Conservation (phyloP, 345 rosid genomes). For the Angophora floribunda region DNA sequence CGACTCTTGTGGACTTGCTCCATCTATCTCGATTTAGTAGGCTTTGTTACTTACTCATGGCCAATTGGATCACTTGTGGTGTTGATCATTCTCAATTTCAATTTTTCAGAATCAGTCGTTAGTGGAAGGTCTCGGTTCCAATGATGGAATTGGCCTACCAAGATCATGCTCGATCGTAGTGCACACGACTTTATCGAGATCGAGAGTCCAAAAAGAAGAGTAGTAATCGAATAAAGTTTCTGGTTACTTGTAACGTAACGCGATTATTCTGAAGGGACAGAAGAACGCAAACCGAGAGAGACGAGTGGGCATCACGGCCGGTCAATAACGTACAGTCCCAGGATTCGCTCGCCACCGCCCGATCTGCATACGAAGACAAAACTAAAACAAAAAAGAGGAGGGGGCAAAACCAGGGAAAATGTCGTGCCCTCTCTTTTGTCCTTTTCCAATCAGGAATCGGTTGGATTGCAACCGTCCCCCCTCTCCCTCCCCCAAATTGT, state of each 20-base stretch:
- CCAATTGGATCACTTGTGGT: too few species aligned
- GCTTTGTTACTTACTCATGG: too few species aligned
- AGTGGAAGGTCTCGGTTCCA: too few species aligned
- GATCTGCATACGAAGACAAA: background rate
- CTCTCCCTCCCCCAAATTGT: background rate
- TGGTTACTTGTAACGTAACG: background rate
- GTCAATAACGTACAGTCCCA: background rate
- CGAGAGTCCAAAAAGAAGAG: background rate
- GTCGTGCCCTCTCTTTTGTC: background rate
- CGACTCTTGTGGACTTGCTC: too few species aligned
- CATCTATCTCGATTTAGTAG: too few species aligned
- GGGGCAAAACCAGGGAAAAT: background rate
- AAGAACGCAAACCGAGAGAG: background rate
- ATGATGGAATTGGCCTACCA: too few species aligned
- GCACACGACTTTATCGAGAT: background rate
- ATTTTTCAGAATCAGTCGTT: too few species aligned
- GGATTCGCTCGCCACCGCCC: background rate
- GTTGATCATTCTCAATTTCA: too few species aligned
- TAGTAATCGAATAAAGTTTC: background rate
- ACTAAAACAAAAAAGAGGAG: background rate
- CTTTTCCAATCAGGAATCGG: background rate
- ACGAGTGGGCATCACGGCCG: background rate
- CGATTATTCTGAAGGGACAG: background rate
- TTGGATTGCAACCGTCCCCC: background rate
- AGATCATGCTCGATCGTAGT: too few species aligned